Evolutionary conservation across 1,284 basidiomycete species (phyloP).

Genomic region (Puccinia polysora): DNA sequence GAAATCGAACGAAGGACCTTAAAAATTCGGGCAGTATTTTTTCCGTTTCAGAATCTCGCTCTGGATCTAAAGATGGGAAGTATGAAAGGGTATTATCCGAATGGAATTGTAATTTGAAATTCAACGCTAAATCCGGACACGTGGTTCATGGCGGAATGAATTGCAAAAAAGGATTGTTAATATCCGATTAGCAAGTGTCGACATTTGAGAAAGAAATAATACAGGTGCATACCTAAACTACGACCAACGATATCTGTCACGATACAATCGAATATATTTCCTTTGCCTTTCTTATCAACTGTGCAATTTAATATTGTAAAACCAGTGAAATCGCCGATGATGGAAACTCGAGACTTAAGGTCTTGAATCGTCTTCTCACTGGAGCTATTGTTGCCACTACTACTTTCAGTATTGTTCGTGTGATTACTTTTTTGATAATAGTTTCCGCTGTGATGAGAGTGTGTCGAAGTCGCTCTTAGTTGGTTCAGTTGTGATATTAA

Average conservation of each 20-base stretch:
- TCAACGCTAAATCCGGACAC: no score
- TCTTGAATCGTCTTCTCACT: conserved; percentile 29
- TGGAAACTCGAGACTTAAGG: conserved; percentile 12
- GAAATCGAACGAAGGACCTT: conserved; percentile 5
- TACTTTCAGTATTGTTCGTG: not conserved
- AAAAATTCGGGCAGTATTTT: conserved; percentile 21
- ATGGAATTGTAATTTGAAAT: conserved; percentile 42
- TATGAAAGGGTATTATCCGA: conserved; percentile 30
- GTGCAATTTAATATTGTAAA: conserved; percentile 2
- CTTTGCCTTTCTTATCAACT: conserved; percentile 11
- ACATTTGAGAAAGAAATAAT: no score
- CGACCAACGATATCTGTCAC: conserved; percentile 24
- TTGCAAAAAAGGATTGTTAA: no score
- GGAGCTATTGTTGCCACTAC: not conserved
- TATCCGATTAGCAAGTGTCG: no score
- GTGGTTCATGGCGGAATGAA: no score
- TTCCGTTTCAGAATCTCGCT: conserved; percentile 27
- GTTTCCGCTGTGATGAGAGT: not conserved
- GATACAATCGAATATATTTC: conserved; percentile 30
- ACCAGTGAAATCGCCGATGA: conserved; percentile 42
- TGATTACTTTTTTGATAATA: not conserved
- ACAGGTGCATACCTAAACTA: conserved; percentile 20
- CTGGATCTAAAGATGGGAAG: conserved; percentile 18
- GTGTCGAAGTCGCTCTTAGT: conserved; percentile 4
- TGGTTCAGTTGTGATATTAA: conserved; percentile 39